phyloP scores from a whole-genome alignment of 768 basidiomycete species.

The Lentinula edodes region DNA sequence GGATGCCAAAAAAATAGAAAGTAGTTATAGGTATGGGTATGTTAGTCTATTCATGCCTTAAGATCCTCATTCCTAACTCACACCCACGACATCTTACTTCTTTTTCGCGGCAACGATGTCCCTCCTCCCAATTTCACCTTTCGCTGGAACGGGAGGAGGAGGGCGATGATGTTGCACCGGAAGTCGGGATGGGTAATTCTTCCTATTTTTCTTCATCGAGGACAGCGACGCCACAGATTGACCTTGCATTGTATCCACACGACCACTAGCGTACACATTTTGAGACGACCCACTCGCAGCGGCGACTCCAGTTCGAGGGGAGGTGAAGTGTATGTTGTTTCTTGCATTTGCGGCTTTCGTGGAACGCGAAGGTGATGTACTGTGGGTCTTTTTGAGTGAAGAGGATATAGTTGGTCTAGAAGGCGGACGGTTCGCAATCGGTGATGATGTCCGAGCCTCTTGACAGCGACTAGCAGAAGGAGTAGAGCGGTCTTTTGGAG shows the following conservation, averaged over 20 bases:
- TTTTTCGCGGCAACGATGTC: background rate
- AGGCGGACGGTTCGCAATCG: background rate
- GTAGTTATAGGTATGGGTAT: too few species aligned
- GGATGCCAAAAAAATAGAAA: too few species aligned
- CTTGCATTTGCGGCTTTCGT: background rate
- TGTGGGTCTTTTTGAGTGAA: conserved; percentile 17
- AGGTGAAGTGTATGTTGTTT: background rate
- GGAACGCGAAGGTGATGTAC: background rate
- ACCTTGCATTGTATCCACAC: background rate
- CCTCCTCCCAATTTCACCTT: background rate
- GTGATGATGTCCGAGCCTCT: background rate
- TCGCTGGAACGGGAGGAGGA: background rate
- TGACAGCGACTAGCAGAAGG: background rate
- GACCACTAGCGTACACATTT: background rate
- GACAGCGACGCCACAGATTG: background rate
- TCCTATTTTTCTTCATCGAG: background rate
- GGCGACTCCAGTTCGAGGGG: background rate
- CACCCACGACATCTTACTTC: background rate
- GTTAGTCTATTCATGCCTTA: too few species aligned
- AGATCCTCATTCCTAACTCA: background rate
- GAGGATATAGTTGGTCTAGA: conserved; percentile 8
- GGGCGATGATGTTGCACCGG: background rate
- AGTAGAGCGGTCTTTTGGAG: background rate
- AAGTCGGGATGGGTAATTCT: background rate
- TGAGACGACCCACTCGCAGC: background rate